Evolutionary conservation across 352 stramenopile genomes (phyloP).

Genomic region (Globisporangium acanthophoron): DNA sequence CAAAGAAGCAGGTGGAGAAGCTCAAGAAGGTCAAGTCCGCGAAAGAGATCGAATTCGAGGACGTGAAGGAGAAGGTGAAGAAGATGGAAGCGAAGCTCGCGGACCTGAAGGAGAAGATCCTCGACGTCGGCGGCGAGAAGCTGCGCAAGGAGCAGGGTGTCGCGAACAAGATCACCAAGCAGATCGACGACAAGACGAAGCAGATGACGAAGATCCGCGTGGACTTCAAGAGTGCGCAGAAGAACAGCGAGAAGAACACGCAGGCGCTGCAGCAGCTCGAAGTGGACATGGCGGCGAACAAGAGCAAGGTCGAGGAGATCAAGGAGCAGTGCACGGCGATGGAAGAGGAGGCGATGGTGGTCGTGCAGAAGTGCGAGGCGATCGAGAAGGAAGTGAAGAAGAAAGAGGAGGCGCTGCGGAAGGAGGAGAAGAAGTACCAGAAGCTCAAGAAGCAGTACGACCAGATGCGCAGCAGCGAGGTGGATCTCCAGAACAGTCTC

Average conservation of each 20-base stretch:
- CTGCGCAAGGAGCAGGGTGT: constrained; percentile 93
- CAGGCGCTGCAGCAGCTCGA: constrained; percentile 55
- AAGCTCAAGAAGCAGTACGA: constrained; percentile 89
- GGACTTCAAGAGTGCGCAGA: constrained; percentile 80
- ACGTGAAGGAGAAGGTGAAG: constrained; percentile 57
- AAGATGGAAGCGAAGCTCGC: constrained; percentile 78
- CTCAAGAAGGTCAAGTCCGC: constrained; percentile 80
- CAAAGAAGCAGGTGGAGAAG: constrained; percentile 82
- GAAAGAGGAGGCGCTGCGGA: constrained; percentile 79
- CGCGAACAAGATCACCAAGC: constrained; percentile 69
- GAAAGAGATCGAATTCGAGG: constrained; percentile 86
- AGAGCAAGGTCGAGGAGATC: constrained; percentile 80
- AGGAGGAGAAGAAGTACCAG: constrained; percentile 73
- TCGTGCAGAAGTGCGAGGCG: constrained; percentile 89
- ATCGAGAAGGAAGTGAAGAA: constrained; percentile 85
- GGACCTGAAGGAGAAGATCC: constrained; percentile 92
- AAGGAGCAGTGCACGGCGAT: constrained; percentile 88
- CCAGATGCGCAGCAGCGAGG: constrained; percentile 88
- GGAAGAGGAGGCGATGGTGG: constrained; percentile 89
- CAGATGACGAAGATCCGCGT: constrained; percentile 83
- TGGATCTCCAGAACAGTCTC: constrained; percentile 91
- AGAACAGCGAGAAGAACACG: constrained; percentile 70
- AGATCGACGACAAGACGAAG: constrained; percentile 89
- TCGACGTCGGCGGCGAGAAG: constrained; percentile 92
- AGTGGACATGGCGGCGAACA: constrained; percentile 69